A percentile compares a stretch with the other conserved stretches of the same genome.
Evolutionary conservation across 2,329 filamentous ascomycete species (phyloP).

Genomic region (Bipolaris cookei): DNA sequence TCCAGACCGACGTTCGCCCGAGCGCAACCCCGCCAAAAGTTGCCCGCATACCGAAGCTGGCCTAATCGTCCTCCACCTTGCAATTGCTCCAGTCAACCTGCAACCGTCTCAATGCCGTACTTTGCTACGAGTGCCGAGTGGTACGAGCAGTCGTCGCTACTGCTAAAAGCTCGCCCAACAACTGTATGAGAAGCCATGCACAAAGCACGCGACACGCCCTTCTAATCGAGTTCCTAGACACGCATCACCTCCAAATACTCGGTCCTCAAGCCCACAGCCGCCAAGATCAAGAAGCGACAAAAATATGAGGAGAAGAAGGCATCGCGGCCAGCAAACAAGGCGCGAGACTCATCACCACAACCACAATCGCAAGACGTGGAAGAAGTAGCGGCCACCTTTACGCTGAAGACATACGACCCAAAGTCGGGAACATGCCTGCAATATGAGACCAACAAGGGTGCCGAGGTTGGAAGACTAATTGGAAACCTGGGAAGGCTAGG

Average conservation of each 20-base stretch:
- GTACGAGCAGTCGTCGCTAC: conserved; percentile 83
- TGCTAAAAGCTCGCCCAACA: conserved; percentile 83
- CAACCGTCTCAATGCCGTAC: conserved; percentile 68
- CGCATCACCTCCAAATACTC: conserved; percentile 92
- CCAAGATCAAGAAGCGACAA: conserved; percentile 44
- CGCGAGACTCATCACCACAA: conserved; percentile 40
- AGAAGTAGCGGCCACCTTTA: conserved; percentile 66
- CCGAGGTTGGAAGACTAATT: conserved; percentile 85
- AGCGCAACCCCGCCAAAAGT: conserved; percentile 39
- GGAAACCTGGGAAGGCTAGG: conserved; percentile 76
- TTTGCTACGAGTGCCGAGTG: conserved; percentile 86
- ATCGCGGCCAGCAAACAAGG: conserved; percentile 32
- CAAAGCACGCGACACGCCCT: conserved; percentile 14
- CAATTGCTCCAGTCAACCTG: conserved; percentile 16
- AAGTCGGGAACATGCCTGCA: conserved; percentile 81
- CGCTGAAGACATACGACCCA: conserved; percentile 89
- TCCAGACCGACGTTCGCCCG: conserved; percentile 22
- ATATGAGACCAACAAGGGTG: conserved; percentile 88
- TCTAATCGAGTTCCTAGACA: conserved; percentile 63
- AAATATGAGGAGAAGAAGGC: conserved; percentile 40
- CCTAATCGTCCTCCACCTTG: conserved; percentile 14
- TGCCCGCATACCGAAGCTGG: conserved; percentile 21
- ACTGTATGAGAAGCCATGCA: conserved; percentile 65
- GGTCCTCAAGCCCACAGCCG: conserved; percentile 59
- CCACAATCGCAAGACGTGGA: conserved; percentile 32